These are phyloP conservation scores for Mucor ambiguus DNA, from an alignment of 371 early-diverging fungal genomes.

Conservation along the genomic window DNA sequence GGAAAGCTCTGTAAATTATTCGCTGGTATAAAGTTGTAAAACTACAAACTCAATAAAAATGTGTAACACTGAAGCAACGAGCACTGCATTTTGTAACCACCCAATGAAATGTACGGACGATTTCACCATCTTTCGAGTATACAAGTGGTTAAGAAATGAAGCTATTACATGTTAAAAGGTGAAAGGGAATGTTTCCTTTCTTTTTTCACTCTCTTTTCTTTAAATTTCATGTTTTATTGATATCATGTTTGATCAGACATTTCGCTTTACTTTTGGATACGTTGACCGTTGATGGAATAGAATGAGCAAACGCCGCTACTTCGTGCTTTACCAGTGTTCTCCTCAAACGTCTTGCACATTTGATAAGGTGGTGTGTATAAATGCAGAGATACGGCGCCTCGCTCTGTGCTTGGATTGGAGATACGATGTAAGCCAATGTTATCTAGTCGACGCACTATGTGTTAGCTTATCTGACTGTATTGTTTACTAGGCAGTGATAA, in stretches of 20 bases:
- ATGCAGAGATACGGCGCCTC: slow-evolving; percentile 85
- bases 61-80: background rate
- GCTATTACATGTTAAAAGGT: slow-evolving; percentile 11
- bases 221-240: background rate
- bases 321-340: slow-evolving; percentile 70
- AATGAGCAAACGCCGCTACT: slow-evolving; percentile 72
- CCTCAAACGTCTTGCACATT: slow-evolving; percentile 84
- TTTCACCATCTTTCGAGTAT: slow-evolving; percentile 32
- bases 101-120: slow-evolving; percentile 26
- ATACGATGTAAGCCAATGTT: slow-evolving; percentile 90
- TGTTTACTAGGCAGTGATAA: background rate
- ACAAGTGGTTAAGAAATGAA: slow-evolving; percentile 25
- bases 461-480: background rate
- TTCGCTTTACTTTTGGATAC: slow-evolving; percentile 21
- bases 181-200: slow-evolving; percentile 6
- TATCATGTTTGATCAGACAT: background rate
- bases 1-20: background rate
- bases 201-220: slow-evolving; percentile 9
- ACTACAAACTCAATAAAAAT: background rate
- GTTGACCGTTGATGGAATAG: slow-evolving; percentile 63
- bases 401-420: slow-evolving; percentile 65
- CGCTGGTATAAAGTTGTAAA: background rate
- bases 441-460: slow-evolving; percentile 44
- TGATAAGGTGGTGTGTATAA: slow-evolving; percentile 92
- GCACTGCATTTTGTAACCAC: background rate